Evolutionary conservation across 1,139 yeast species (phyloP).

Genomic region (Pichia sp.): DNA sequence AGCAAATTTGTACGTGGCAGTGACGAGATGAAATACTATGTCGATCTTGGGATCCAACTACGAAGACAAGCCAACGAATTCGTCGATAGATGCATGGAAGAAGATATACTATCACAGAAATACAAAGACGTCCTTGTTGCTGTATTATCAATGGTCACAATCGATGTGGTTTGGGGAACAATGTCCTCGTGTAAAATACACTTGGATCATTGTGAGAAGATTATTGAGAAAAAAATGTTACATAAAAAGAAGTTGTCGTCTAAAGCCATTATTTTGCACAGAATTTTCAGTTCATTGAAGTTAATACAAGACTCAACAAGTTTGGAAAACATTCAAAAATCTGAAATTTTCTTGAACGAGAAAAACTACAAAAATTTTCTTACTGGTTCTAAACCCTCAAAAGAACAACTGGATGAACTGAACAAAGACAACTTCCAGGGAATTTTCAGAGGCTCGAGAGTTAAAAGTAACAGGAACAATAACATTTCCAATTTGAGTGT

Average conservation of each 20-base stretch:
- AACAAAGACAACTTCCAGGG: slow-evolving; percentile 25
- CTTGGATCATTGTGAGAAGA: slow-evolving; percentile 70
- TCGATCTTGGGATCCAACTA: slow-evolving; percentile 67
- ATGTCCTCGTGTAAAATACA: slow-evolving; percentile 82
- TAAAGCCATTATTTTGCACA: slow-evolving; percentile 72
- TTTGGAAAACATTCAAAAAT: slow-evolving; percentile 39
- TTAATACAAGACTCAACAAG: slow-evolving; percentile 72
- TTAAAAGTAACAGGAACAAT: neutral
- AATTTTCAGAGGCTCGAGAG: slow-evolving; percentile 22
- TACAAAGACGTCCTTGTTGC: slow-evolving; percentile 84
- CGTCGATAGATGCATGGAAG: slow-evolving; percentile 55
- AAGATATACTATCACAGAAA: slow-evolving; percentile 50
- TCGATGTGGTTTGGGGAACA: slow-evolving; percentile 88
- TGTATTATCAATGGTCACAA: slow-evolving; percentile 79
- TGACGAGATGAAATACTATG: slow-evolving; percentile 63
- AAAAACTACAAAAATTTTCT: slow-evolving; percentile 31
- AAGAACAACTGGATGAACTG: slow-evolving; percentile 25
- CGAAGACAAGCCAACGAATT: slow-evolving; percentile 72
- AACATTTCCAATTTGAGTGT: neutral
- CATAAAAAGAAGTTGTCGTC: slow-evolving; percentile 64
- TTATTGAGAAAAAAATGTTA: slow-evolving; percentile 64
- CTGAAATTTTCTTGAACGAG: slow-evolving; percentile 33
- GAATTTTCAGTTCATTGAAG: slow-evolving; percentile 72
- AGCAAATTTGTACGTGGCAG: slow-evolving; percentile 61
- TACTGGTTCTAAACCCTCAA: slow-evolving; percentile 28